These are phyloP conservation scores for Thelonectria discophora DNA, from an alignment of 2,329 filamentous ascomycete species.

Conservation along the genomic window DNA sequence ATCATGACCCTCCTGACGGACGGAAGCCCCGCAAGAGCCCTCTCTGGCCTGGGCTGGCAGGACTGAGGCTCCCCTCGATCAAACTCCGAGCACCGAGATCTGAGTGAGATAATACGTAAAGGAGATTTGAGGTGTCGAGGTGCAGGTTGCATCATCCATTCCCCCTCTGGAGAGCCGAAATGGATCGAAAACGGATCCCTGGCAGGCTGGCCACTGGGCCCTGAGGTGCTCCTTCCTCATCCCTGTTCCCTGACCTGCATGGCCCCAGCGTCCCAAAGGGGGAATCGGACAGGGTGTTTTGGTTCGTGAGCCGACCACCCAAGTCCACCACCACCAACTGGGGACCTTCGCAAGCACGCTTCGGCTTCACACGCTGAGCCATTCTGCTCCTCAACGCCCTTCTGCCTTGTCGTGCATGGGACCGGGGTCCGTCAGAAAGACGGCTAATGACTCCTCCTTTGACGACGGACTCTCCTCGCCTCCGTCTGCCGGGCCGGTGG, in stretches of 20 bases:
- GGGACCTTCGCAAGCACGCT: too few species aligned
- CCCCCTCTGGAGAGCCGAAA: too few species aligned
- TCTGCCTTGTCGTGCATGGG: background rate
- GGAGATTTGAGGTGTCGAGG: background rate
- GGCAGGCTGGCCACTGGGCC: too few species aligned
- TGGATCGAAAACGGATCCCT: too few species aligned
- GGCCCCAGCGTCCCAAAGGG: constrained; percentile 1
- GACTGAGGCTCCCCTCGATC: constrained; percentile 11
- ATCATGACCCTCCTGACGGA: constrained; percentile 34
- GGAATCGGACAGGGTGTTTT: constrained; percentile 16
- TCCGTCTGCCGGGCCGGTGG: constrained; percentile 41
- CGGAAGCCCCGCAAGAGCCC: constrained; percentile 25
- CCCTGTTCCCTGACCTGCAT: background rate
- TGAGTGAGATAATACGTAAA: background rate
- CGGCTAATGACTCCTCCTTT: constrained; percentile 11
- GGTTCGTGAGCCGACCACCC: constrained; percentile 13
- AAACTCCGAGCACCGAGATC: constrained; percentile 7
- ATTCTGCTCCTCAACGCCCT: too few species aligned
- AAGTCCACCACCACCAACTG: background rate
- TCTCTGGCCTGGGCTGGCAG: too few species aligned
- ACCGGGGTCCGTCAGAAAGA: constrained; percentile 38
- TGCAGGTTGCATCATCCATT: background rate
- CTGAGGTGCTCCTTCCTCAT: too few species aligned
- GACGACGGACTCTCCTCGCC: constrained; percentile 23
- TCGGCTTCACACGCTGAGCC: too few species aligned